phyloP scores from a whole-genome alignment of 257 asterid genomes.

The Fraxinus cuspidata region DNA sequence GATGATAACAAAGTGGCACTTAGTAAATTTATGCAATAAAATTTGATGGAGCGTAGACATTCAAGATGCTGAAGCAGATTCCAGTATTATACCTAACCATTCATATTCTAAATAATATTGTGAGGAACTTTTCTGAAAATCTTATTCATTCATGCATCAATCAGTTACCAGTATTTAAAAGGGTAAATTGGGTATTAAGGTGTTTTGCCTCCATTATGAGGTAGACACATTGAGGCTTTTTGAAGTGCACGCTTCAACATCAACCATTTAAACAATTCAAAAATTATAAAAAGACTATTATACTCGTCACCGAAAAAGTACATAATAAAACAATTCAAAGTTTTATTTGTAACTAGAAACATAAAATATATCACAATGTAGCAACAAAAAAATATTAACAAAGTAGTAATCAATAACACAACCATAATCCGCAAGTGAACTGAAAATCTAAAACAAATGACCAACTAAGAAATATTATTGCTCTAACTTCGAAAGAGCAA shows the following conservation, averaged over 20 bases:
- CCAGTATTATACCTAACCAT: neutral
- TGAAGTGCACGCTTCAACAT: neutral
- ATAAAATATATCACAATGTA: neutral
- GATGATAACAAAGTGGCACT: neutral
- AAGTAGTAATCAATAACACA: neutral
- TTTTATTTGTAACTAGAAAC: neutral
- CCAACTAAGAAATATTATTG: neutral
- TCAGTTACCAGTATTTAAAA: neutral
- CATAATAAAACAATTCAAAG: neutral
- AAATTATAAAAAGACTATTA: neutral
- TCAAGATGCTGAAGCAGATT: constrained; percentile 17
- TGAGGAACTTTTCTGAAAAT: constrained; percentile 12
- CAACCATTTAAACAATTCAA: neutral
- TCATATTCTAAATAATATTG: constrained; percentile 1
- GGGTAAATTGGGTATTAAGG: neutral
- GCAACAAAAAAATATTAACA: neutral
- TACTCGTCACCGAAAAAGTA: neutral
- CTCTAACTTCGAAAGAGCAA: neutral
- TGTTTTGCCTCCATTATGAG: neutral
- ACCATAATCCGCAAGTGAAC: neutral
- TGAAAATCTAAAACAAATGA: neutral
- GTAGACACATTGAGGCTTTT: neutral
- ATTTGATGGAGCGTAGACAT: constrained; percentile 8
- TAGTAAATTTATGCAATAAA: neutral
- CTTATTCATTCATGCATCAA: neutral